Evolutionary conservation across 2,329 filamentous ascomycete species (phyloP).

Genomic region (Colletotrichum nymphaeae): DNA sequence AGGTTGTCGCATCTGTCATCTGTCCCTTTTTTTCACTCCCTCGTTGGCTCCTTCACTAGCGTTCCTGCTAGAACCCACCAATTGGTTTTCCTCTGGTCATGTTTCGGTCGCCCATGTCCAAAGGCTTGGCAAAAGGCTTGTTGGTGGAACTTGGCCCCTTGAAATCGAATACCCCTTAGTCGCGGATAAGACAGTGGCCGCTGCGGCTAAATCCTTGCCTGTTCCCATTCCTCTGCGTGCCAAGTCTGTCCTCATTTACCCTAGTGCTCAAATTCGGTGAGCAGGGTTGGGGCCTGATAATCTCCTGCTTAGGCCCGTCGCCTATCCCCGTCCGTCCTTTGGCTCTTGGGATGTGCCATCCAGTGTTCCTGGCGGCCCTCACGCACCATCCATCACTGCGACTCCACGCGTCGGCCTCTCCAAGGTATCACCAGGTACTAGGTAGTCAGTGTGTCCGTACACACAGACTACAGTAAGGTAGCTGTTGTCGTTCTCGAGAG

Average conservation of each 20-base stretch:
- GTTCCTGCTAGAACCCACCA: slow-evolving; percentile 16
- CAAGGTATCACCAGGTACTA: not conserved
- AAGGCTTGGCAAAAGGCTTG: slow-evolving; percentile 25
- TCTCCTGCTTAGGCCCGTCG: slow-evolving; percentile 28
- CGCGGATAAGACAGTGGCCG: slow-evolving; percentile 27
- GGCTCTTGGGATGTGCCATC: slow-evolving; percentile 6
- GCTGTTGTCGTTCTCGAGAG: not conserved
- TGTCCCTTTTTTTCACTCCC: slow-evolving; percentile 5
- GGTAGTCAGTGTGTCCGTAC: not conserved
- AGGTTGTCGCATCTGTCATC: slow-evolving; percentile 16
- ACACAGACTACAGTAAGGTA: not conserved
- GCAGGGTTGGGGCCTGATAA: slow-evolving; percentile 25
- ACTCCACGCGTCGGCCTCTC: not conserved
- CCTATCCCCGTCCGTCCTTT: slow-evolving; percentile 11
- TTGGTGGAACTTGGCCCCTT: slow-evolving; percentile 26
- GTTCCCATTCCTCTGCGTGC: slow-evolving; percentile 5
- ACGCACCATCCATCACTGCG: not conserved
- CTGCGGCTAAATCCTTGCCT: slow-evolving; percentile 23
- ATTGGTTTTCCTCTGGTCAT: slow-evolving; percentile 22
- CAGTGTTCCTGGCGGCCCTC: not conserved
- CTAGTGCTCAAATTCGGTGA: slow-evolving; percentile 19
- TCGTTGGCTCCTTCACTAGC: slow-evolving; percentile 6
- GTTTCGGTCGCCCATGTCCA: slow-evolving; percentile 22
- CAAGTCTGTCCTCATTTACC: slow-evolving; percentile 7
- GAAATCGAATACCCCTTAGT: slow-evolving; percentile 30